Evolutionary conservation across 805 yeast species (phyloP).

Genomic region (Candida loeiensis): DNA sequence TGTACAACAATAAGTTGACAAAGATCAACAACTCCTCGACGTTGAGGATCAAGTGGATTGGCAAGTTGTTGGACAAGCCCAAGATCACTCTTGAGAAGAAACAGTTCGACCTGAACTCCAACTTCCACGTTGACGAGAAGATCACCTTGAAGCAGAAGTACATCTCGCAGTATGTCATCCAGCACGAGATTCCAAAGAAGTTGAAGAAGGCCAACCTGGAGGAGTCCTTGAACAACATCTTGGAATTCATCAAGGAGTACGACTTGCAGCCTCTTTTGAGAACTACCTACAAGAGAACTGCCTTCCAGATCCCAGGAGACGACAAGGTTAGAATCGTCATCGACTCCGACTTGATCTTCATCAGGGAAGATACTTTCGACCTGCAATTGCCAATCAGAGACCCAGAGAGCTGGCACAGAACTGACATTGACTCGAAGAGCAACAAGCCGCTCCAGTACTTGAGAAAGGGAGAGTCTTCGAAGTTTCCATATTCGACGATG

Average conservation of each 20-base stretch:
- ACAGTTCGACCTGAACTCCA: slow-evolving; percentile 53
- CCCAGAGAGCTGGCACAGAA: slow-evolving; percentile 86
- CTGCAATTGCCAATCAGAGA: slow-evolving; percentile 82
- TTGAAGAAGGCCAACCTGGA: slow-evolving; percentile 15
- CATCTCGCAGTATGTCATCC: slow-evolving; percentile 61
- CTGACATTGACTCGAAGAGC: slow-evolving; percentile 78
- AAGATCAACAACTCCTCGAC: slow-evolving; percentile 70
- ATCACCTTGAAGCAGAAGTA: slow-evolving; percentile 76
- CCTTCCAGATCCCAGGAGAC: slow-evolving; percentile 98
- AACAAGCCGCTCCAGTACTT: slow-evolving; percentile 66
- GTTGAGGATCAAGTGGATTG: slow-evolving; percentile 86
- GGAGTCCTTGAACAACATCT: slow-evolving; percentile 46
- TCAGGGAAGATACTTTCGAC: slow-evolving; percentile 90
- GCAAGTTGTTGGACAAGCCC: slow-evolving; percentile 70
- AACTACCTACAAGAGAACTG: slow-evolving; percentile 84
- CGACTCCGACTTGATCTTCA: slow-evolving; percentile 82
- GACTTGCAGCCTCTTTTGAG: slow-evolving; percentile 82
- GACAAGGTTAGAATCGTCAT: slow-evolving; percentile 86
- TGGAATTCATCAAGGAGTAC: slow-evolving; percentile 58
- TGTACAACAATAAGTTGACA: slow-evolving; percentile 79
- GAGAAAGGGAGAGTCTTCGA: slow-evolving; percentile 79
- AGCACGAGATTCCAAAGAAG: slow-evolving; percentile 14
- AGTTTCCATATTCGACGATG: slow-evolving; percentile 84
- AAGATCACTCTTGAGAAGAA: slow-evolving; percentile 81
- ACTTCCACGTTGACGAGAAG: slow-evolving; percentile 58